A percentile compares a stretch with the other conserved stretches of the same genome.
phyloP scores from a whole-genome alignment of 1,284 basidiomycete species.

The Boletus mariae region DNA sequence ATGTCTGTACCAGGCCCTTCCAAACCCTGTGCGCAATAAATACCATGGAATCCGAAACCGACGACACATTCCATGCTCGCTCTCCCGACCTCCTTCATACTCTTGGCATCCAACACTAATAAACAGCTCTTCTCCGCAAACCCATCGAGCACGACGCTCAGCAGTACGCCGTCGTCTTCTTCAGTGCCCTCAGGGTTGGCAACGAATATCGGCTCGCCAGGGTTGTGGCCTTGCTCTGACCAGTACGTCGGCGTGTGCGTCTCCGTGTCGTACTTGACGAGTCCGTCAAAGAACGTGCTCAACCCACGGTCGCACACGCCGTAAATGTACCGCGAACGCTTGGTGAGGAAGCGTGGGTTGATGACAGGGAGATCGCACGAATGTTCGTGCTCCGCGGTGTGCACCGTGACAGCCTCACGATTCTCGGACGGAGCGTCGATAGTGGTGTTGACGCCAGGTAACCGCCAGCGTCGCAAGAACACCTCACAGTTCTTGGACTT shows the following conservation, averaged over 20 bases:
- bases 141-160: conserved; percentile 36
- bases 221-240: conserved; percentile 28
- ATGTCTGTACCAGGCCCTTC: conserved; percentile 20
- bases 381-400: conserved; percentile 23
- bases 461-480: conserved; percentile 26
- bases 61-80: conserved; percentile 34
- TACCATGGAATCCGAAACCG: conserved; percentile 37
- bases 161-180: conserved; percentile 39
- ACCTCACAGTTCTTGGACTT: conserved; percentile 17
- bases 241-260: conserved; percentile 25
- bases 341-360: conserved; percentile 29
- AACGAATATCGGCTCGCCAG: conserved; percentile 38
- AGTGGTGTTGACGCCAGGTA: conserved; percentile 23
- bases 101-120: conserved; percentile 35
- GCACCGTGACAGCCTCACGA: conserved; percentile 19
- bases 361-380: conserved; percentile 37
- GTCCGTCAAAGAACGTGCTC: conserved; percentile 34
- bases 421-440: conserved; percentile 14
- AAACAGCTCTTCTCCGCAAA: conserved; percentile 30
- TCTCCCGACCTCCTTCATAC: conserved; percentile 35
- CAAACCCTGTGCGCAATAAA: conserved; percentile 15
- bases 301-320: conserved; percentile 27
- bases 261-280: conserved; percentile 36
- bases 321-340: conserved; percentile 35
- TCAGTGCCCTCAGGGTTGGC: conserved; percentile 23